Evolutionary conservation across 495 filamentous ascomycete genomes (phyloP).

Genomic region (Amniculicola lignicola): DNA sequence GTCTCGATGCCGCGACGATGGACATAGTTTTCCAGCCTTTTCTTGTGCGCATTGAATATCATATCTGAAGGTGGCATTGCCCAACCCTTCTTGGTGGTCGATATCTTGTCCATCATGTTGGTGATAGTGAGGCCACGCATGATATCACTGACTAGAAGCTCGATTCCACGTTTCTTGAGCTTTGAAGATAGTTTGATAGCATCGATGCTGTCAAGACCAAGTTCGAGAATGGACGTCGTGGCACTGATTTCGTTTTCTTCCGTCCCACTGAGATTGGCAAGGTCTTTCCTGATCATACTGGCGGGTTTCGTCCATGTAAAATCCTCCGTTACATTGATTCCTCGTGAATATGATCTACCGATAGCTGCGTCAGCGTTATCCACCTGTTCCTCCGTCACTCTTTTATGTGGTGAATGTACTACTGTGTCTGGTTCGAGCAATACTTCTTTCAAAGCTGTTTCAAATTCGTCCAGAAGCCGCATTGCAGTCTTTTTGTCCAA

Average conservation of each 20-base stretch:
- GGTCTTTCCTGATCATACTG: constrained; percentile 51
- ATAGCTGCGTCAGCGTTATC: not conserved
- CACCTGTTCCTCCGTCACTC: not conserved
- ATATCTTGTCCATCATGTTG: constrained; percentile 45
- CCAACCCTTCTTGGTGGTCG: not conserved
- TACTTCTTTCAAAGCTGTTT: constrained; percentile 34
- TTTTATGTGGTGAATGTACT: not conserved
- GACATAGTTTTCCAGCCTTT: constrained; percentile 37
- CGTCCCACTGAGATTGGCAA: constrained; percentile 58
- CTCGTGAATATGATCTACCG: not conserved
- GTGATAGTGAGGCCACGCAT: constrained; percentile 66
- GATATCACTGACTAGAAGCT: constrained; percentile 62
- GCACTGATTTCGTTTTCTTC: constrained; percentile 49
- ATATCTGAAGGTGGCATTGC: constrained; percentile 6
- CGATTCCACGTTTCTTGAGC: constrained; percentile 57
- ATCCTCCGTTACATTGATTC: constrained; percentile 20
- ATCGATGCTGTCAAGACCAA: constrained; percentile 70
- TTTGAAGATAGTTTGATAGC: constrained; percentile 64
- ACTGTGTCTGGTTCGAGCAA: constrained; percentile 15
- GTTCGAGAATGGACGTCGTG: constrained; percentile 57
- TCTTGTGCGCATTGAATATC: constrained; percentile 17
- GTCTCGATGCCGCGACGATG: constrained; percentile 21
- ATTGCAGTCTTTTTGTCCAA: constrained; percentile 37
- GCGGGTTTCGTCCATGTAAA: constrained; percentile 58
- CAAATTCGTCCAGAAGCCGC: constrained; percentile 46